Percentiles rank a stretch among this genome's conserved stretches.
These are phyloP conservation scores for Flaveria trinervia DNA, from an alignment of 129 eudicot genomes.

Conservation along the genomic window DNA sequence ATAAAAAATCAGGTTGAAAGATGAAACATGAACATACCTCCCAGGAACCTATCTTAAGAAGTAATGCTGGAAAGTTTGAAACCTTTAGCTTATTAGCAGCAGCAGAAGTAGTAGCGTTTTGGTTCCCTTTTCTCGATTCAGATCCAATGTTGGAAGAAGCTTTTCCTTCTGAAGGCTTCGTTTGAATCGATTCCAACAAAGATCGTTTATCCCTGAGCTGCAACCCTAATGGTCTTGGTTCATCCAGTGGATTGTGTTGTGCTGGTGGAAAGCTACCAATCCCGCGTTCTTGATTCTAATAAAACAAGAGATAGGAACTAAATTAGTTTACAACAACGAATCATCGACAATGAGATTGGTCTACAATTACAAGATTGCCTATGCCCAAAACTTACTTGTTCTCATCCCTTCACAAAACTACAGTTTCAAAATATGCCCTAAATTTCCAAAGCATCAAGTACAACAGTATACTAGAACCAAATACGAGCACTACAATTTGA, in stretches of 20 bases:
- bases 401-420: background rate
- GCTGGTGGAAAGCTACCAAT: slow-evolving; percentile 43
- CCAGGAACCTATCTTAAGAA: slow-evolving; percentile 86
- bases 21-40: slow-evolving; percentile 52
- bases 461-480: background rate
- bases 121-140: slow-evolving; percentile 47
- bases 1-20: background rate
- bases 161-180: slow-evolving; percentile 65
- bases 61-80: slow-evolving; percentile 73
- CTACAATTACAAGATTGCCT: background rate
- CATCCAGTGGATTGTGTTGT: slow-evolving; percentile 76
- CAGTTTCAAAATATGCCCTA: background rate
- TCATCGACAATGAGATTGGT: background rate
- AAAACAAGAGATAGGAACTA: background rate
- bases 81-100: slow-evolving; percentile 74
- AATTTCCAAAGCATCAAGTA: background rate
- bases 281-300: slow-evolving; percentile 44
- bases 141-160: slow-evolving; percentile 39
- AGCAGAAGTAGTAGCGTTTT: slow-evolving; percentile 35
- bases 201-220: slow-evolving; percentile 75
- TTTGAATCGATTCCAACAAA: slow-evolving; percentile 78
- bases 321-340: background rate
- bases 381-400: background rate
- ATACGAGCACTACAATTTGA: background rate
- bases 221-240: slow-evolving; percentile 87